Base-by-base conservation (phyloP, 2,329 filamentous ascomycete species). In the Cordyceps cicadae region DNA sequence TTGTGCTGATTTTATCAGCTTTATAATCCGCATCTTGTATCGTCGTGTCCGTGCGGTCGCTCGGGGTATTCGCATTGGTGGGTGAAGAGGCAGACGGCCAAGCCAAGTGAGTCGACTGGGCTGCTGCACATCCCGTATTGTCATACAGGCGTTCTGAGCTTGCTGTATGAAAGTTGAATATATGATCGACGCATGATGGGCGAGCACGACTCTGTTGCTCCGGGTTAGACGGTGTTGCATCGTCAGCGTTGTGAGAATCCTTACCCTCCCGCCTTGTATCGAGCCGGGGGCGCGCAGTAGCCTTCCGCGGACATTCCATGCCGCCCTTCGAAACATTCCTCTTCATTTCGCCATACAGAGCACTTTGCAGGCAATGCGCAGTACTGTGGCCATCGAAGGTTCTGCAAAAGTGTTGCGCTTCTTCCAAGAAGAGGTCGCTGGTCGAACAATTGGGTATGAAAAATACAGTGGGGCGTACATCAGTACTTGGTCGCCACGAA, bases 291-390 rank as follows among this genome's bases (percentile, higher is more conserved):
- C 56, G 43, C 63, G 60, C 60, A 62, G 67, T 67, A 67, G 70
- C 65, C 66, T 65, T 64, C 63, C 67, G 62, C 65, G 65, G 67
- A 73, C 66, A 69, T 70, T 67, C 67, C 69, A 67, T 64, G 64
- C 67, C 62, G 65, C 69, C 65, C 68, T 70, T 67, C 67, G 70
- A 65, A 74, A 69, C 72, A 74, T 74, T 64, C 69, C 71, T 71
- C 67, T 63, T 70, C 71, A 74, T 74, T 29, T 56, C 59, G 53
- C 29, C 58, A 49, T 49, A 14, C 12, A 49, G 17, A 62, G 64
- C 66, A 24, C 3, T 39, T 29, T 49, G 8, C 43, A 19, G 49
- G 17, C 37, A 24, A 26, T 39, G 3, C n/a, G n/a, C 7, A 11
- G 14, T 19, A 19, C 34, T 14, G 4, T 21, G 8, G 24, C 4